phyloP scores from a whole-genome alignment of 495 filamentous ascomycete species.

The Astrothelium subdiscretum region DNA sequence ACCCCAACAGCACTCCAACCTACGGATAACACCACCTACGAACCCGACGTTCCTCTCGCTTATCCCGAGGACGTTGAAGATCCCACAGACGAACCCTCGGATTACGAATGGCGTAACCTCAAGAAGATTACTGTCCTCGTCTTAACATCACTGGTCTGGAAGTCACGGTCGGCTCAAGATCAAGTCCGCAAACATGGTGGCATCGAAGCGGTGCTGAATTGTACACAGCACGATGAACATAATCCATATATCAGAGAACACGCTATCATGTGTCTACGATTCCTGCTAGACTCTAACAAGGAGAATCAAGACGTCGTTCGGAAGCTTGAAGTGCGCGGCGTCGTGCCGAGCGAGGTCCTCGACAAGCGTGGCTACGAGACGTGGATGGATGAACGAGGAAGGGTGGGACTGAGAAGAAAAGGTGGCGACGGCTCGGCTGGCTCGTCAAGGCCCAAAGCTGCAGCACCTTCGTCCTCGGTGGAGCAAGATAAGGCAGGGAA shows the following conservation, averaged over 20 bases:
- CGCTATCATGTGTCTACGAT: constrained; percentile 81
- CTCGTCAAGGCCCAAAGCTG: constrained; percentile 1
- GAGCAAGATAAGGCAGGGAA: constrained; percentile 16
- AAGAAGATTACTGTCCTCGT: constrained; percentile 87
- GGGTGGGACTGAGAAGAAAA: constrained; percentile 24
- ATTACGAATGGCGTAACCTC: constrained; percentile 87
- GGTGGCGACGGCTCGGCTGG: constrained; percentile 4
- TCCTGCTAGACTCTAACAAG: constrained; percentile 71
- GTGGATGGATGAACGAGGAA: constrained; percentile 27
- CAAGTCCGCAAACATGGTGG: constrained; percentile 75
- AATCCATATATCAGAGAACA: constrained; percentile 87
- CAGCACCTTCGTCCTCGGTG: background rate
- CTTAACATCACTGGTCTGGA: constrained; percentile 70
- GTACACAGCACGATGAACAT: constrained; percentile 74
- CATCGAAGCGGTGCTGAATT: constrained; percentile 73
- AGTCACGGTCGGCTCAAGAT: constrained; percentile 66
- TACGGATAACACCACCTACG: constrained; percentile 2
- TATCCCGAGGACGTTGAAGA: constrained; percentile 36
- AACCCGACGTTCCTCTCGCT: constrained; percentile 23
- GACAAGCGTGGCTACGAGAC: constrained; percentile 32
- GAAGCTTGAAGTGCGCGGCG: constrained; percentile 34
- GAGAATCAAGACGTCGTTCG: constrained; percentile 68
- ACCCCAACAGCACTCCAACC: constrained; percentile 3
- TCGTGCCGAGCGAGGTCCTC: constrained; percentile 28
- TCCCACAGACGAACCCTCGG: constrained; percentile 62